Conservation (phyloP, 768 basidiomycete genomes). For the Artomyces pyxidatus region DNA sequence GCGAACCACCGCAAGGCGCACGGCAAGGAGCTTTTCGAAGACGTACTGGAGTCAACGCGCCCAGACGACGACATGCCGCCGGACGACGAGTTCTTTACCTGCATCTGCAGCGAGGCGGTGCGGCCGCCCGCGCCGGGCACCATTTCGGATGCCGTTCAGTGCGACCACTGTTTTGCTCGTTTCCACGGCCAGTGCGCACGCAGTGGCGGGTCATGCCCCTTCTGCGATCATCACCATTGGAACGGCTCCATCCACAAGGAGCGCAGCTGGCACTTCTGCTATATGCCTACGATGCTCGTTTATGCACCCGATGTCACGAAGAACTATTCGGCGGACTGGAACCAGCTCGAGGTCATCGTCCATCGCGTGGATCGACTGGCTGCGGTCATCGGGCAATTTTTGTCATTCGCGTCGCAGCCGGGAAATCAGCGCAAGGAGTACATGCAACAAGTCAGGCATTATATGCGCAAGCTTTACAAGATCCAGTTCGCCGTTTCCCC, state of each 20-base stretch:
- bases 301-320: constrained; percentile 74
- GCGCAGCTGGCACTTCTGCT: constrained; percentile 79
- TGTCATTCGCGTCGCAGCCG: constrained; percentile 60
- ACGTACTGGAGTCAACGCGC: constrained; percentile 66
- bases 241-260: constrained; percentile 79
- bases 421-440: constrained; percentile 69
- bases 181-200: constrained; percentile 83
- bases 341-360: constrained; percentile 71
- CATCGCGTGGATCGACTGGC: constrained; percentile 73
- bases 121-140: constrained; percentile 70
- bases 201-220: constrained; percentile 86
- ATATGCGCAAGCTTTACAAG: constrained; percentile 85
- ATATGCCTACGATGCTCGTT: constrained; percentile 59
- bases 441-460: constrained; percentile 79
- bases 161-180: constrained; percentile 80
- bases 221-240: constrained; percentile 90
- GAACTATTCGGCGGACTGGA: constrained; percentile 75
- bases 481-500: constrained; percentile 86
- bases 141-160: constrained; percentile 80
- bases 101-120: constrained; percentile 72
- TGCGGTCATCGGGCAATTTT: constrained; percentile 69
- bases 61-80: constrained; percentile 77
- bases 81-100: constrained; percentile 74
- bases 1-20: constrained; percentile 57
- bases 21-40: constrained; percentile 56